These are phyloP conservation scores for Saccharomycopsis babjevae DNA, from an alignment of 805 yeast species.

Conservation along the genomic window DNA sequence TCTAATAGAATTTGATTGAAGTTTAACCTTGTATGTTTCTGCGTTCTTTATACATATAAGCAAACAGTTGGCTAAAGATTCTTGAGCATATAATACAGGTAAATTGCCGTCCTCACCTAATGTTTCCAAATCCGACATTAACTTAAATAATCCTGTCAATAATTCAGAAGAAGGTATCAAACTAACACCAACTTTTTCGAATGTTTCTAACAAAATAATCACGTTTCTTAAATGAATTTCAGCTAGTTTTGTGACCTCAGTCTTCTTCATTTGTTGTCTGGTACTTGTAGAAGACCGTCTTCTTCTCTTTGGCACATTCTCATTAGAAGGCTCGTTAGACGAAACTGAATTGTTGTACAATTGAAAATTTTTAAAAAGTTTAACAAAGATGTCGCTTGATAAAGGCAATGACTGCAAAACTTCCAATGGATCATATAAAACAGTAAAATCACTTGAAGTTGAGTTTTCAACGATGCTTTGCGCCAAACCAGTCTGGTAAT, in stretches of 20 bases:
- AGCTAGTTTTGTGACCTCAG: constrained; percentile 63
- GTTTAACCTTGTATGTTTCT: constrained; percentile 30
- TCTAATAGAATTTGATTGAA: constrained; percentile 61
- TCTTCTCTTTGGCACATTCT: constrained; percentile 62
- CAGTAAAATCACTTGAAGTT: constrained; percentile 30
- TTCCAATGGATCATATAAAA: constrained; percentile 43
- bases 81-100: constrained; percentile 87
- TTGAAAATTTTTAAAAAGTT: constrained; percentile 49
- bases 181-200: constrained; percentile 40
- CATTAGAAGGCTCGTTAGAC: constrained; percentile 22
- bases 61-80: constrained; percentile 81
- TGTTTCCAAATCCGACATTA: constrained; percentile 68
- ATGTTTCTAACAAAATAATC: constrained; percentile 68
- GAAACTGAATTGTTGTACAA: constrained; percentile 35
- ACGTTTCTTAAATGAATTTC: constrained; percentile 67
- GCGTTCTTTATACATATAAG: constrained; percentile 51
- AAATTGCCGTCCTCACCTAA: constrained; percentile 84
- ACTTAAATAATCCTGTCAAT: constrained; percentile 43
- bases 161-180: constrained; percentile 33
- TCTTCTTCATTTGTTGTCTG: constrained; percentile 62
- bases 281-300: constrained; percentile 71
- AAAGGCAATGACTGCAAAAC: constrained; percentile 46
- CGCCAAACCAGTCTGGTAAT: constrained; percentile 47
- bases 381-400: constrained; percentile 45
- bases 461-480: constrained; percentile 49